These are phyloP conservation scores for Annulohypoxylon truncatum DNA, from an alignment of 2,329 filamentous ascomycete genomes.

Conservation along the genomic window DNA sequence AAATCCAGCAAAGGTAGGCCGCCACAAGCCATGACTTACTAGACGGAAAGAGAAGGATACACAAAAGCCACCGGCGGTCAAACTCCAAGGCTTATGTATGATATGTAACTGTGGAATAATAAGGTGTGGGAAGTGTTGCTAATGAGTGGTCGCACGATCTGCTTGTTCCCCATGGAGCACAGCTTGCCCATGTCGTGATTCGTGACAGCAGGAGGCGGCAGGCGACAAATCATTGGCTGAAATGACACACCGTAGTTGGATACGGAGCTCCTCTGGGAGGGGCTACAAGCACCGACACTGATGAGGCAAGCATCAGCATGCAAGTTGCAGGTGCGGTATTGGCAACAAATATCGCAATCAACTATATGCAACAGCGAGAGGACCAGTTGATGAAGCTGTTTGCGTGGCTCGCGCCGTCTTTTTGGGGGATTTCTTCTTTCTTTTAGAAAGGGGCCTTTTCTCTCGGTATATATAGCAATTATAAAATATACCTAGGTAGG, in stretches of 20 bases:
- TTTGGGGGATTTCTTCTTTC: not conserved
- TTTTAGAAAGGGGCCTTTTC: not conserved
- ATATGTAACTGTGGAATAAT: constrained; percentile 16
- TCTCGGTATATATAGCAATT: not conserved
- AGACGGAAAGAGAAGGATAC: constrained; percentile 41
- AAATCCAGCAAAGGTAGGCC: constrained; percentile 13
- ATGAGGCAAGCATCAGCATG: constrained; percentile 39
- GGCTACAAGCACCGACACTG: constrained; percentile 38
- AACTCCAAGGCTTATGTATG: constrained; percentile 15
- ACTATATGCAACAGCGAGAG: not conserved
- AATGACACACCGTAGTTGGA: constrained; percentile 23
- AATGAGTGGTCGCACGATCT: constrained; percentile 39
- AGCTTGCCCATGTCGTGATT: constrained; percentile 39
- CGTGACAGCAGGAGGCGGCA: constrained; percentile 36
- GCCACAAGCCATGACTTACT: constrained; percentile 18
- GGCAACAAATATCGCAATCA: constrained; percentile 25
- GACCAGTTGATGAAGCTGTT: constrained; percentile 6
- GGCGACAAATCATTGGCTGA: constrained; percentile 33
- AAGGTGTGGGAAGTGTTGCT: constrained; percentile 23
- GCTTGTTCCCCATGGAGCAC: constrained; percentile 38
- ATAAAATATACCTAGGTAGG: not conserved
- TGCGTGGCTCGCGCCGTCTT: not conserved
- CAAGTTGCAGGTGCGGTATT: constrained; percentile 23
- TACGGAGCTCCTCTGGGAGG: constrained; percentile 27
- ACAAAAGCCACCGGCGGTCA: constrained; percentile 33